Evolutionary conservation across 106 monocot species (phyloP).

Genomic region (Allium cepa): DNA sequence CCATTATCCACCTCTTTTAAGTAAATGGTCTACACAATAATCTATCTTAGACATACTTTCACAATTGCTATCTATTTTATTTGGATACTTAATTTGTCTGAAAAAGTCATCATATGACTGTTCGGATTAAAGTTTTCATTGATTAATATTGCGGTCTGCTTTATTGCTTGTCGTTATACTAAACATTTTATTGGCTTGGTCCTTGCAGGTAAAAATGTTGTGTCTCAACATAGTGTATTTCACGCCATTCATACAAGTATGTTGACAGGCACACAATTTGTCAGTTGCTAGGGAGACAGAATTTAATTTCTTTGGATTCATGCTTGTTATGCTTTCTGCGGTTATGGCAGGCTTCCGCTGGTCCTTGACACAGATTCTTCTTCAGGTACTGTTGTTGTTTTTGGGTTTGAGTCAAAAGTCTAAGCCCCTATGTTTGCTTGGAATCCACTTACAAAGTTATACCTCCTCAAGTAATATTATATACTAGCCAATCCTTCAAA

Average conservation of each 20-base stretch:
- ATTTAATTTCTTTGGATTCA: conserved; percentile 85
- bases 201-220: conserved; percentile 9
- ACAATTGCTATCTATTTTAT: no score
- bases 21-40: no score
- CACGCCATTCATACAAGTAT: conserved; percentile 5
- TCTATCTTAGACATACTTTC: no score
- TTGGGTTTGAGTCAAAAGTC: no score
- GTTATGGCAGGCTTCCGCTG: conserved; percentile 95
- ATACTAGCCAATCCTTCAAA: no score
- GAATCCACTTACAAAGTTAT: no score
- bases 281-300: conserved; percentile 88
- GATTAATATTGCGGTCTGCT: not conserved
- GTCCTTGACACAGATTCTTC: conserved; percentile 94
- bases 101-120: no score
- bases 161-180: not conserved
- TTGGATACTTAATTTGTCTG: no score
- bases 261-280: conserved; percentile 12
- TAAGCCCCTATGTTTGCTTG: no score
- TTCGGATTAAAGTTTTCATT: no score
- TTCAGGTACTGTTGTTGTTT: conserved; percentile 43
- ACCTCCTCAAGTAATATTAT: no score
- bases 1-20: no score
- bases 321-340: conserved; percentile 84
- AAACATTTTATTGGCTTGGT: not conserved
- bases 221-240: conserved; percentile 4